phyloP scores from a whole-genome alignment of 305 asterid species.

The Plantago lanceolata region DNA sequence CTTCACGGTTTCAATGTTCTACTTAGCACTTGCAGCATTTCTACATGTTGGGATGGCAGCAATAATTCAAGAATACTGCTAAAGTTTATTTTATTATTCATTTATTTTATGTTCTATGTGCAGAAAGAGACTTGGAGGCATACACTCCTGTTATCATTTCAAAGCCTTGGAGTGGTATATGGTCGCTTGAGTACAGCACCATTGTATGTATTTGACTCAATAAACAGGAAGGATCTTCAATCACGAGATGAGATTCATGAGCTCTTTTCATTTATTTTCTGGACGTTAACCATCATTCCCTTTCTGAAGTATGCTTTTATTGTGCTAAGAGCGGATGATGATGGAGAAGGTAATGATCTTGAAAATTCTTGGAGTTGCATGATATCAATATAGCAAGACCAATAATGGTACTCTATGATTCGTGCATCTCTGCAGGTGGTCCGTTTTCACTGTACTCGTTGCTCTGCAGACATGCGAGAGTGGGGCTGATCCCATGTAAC shows the following conservation, averaged over 20 bases:
- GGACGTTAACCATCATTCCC: conserved; percentile 76
- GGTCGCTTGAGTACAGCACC: conserved; percentile 92
- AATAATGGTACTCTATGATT: conserved; percentile 18
- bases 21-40: neutral
- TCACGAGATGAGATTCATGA: conserved; percentile 59
- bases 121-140: conserved; percentile 76
- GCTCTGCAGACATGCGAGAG: conserved; percentile 77
- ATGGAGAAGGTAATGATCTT: conserved; percentile 67
- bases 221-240: conserved; percentile 40
- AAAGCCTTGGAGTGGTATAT: conserved; percentile 85
- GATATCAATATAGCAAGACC: neutral
- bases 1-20: neutral
- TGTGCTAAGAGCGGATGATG: conserved; percentile 72
- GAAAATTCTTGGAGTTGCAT: conserved; percentile 10
- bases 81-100: conserved; percentile 14
- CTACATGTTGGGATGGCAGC: conserved; percentile 15
- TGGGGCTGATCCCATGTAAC: conserved; percentile 70
- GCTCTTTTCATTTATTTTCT: conserved; percentile 77
- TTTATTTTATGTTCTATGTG: conserved; percentile 23
- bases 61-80: neutral
- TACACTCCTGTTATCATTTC: conserved; percentile 67
- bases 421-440: conserved; percentile 61
- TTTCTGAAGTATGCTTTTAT: conserved; percentile 72
- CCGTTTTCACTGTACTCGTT: conserved; percentile 80
- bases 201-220: conserved; percentile 70